Base-by-base conservation (phyloP, 2,329 filamentous ascomycete genomes). In the Dactylellina drechsleri region DNA sequence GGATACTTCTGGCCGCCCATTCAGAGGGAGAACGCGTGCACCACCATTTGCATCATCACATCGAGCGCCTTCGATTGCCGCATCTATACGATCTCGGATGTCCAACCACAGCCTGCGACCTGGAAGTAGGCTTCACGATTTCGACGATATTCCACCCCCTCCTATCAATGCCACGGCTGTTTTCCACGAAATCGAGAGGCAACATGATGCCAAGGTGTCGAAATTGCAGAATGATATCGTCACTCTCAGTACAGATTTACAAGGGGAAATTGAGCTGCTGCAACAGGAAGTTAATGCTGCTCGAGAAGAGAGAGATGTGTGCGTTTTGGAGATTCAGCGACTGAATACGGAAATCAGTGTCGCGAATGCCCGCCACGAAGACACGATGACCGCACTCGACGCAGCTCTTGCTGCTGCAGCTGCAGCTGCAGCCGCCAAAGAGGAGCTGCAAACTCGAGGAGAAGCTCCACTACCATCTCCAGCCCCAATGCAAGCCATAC, bases 131-230 rank as follows among this genome's bases (percentile, higher is more conserved):
- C 36, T 67, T 26, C 59, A 61, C 2, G 59, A 59, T 59, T 64
- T 64, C 26, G 70, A 74, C 18, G 70, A 74, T 59, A 62, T 64
- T 16, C 70, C 70, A 7, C 62, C 70, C 6, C 56, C 70, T 53
- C 70, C 70, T 6, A 52, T 74, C 13, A 74, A 62, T 10, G 70
- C 70, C 3, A 74, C 70, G 8, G 70, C 70, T 23, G 70, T 74
- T 31, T 74, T 74, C 52, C 70, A 74, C 43, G 70, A 74, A 53
- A 74, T 74, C 56, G 70, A 74, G 58, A 62, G 70, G 4, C 70
- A 67, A n/a, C 70, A 74, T 28, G 70, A 74, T 31, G 70, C 70
- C 28, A 74, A 74, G 28, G 70, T 74, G n/a, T 23, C 62, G 12
- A 61, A 50, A 59, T 52, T 74, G 1, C 70, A 74, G 23, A 50